Evolutionary conservation across 2,329 filamentous ascomycete species (phyloP).

Genomic region (Colletotrichum costaricense): DNA sequence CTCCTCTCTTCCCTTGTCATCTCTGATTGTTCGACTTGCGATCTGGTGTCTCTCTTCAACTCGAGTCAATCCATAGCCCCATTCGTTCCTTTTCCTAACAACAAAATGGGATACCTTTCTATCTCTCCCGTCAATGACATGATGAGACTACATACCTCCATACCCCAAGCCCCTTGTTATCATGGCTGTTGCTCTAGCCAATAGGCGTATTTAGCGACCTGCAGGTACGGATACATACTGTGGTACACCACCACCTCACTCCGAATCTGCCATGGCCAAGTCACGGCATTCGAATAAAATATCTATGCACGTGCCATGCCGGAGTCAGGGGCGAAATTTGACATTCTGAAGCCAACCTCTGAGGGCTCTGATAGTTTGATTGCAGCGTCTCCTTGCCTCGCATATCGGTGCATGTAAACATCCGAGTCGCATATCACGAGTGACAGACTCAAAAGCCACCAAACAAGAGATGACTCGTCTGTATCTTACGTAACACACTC

Average conservation of each 20-base stretch:
- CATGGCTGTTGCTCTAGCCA: background rate
- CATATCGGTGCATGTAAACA: background rate
- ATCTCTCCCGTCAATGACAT: background rate
- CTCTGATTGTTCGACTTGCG: background rate
- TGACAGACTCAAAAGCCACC: background rate
- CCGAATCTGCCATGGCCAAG: background rate
- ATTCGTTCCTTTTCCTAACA: too few species aligned
- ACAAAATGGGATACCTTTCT: background rate
- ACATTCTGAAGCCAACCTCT: constrained; percentile 1
- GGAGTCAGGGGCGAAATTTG: constrained; percentile 25
- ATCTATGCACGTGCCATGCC: constrained; percentile 27
- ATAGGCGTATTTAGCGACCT: constrained; percentile 29
- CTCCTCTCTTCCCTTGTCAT: background rate
- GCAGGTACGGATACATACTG: constrained; percentile 2
- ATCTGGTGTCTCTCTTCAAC: background rate
- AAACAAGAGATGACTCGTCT: background rate
- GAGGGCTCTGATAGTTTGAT: background rate
- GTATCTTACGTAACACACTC: background rate
- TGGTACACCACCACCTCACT: background rate
- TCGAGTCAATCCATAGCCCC: background rate
- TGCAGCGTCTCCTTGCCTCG: background rate
- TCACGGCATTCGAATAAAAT: constrained; percentile 8
- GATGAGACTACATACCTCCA: too few species aligned
- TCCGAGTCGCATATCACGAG: too few species aligned
- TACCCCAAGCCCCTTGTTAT: background rate